Evolutionary conservation across 257 asterid species (phyloP).

Genomic region (Gentiana straminea): DNA sequence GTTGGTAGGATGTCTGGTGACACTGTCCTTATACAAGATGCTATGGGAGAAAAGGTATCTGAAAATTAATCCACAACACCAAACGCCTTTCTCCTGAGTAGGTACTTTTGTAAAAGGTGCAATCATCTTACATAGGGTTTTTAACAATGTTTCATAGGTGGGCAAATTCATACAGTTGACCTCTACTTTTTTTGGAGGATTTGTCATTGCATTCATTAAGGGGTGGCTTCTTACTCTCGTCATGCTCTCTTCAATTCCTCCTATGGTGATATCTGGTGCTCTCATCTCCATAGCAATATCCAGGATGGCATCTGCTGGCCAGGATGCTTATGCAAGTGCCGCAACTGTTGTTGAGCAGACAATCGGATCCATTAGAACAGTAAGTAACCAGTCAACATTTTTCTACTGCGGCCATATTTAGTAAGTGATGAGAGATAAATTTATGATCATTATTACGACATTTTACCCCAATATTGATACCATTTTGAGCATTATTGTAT

Average conservation of each 20-base stretch:
- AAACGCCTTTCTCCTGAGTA: too few relatives aligned
- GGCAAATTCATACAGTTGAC: conserved; percentile 48
- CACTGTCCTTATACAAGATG: conserved; percentile 45
- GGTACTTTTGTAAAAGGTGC: too few relatives aligned
- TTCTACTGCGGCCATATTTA: conserved; percentile 42
- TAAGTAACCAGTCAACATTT: conserved; percentile 6
- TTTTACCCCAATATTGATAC: too few relatives aligned
- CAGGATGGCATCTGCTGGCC: conserved; percentile 33
- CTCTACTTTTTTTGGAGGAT: conserved; percentile 48
- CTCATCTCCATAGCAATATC: conserved; percentile 3
- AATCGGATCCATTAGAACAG: conserved; percentile 49
- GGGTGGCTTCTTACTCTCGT: conserved; percentile 64
- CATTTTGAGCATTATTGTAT: too few relatives aligned
- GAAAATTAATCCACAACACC: too few relatives aligned
- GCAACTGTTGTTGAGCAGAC: conserved; percentile 56
- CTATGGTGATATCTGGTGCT: conserved; percentile 18
- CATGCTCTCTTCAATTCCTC: conserved; percentile 48
- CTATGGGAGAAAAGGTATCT: conserved; percentile 75
- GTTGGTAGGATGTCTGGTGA: conserved; percentile 39
- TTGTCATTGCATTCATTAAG: conserved; percentile 19
- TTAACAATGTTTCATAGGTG: conserved; percentile 20
- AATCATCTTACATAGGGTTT: too few relatives aligned
- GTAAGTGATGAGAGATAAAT: too few relatives aligned
- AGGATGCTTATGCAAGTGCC: conserved; percentile 50
- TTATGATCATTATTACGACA: too few relatives aligned